These are phyloP conservation scores for Graphium sp. DNA, from an alignment of 2,329 filamentous ascomycete genomes.

Conservation along the genomic window DNA sequence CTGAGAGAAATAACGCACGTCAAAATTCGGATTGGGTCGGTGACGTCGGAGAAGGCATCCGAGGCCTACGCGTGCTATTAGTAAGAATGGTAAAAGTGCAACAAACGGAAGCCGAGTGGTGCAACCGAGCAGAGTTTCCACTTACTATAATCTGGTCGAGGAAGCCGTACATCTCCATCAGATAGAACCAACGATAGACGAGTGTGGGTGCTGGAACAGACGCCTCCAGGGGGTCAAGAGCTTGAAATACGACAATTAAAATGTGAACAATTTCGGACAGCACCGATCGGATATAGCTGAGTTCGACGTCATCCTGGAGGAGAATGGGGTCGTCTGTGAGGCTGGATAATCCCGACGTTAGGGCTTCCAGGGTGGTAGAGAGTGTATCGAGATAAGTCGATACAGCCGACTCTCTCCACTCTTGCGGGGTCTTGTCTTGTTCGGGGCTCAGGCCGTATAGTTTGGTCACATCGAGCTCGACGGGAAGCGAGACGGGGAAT, in stretches of 20 bases:
- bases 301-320: slow-evolving; percentile 32
- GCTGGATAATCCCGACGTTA: slow-evolving; percentile 29
- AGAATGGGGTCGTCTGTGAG: slow-evolving; percentile 30
- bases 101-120: too few relatives aligned
- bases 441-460: slow-evolving; percentile 12
- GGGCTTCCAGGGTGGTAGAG: slow-evolving; percentile 27
- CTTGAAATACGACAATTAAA: slow-evolving; percentile 56
- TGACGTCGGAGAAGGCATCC: too few relatives aligned
- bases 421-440: slow-evolving; percentile 2
- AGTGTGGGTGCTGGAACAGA: slow-evolving; percentile 39
- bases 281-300: slow-evolving; percentile 44
- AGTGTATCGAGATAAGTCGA: slow-evolving; percentile 30
- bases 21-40: slow-evolving; percentile 37
- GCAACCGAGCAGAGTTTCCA: slow-evolving; percentile 5
- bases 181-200: slow-evolving; percentile 56
- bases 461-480: slow-evolving; percentile 12
- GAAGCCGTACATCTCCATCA: slow-evolving; percentile 53
- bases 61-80: too few relatives aligned
- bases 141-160: slow-evolving; percentile 47
- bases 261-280: slow-evolving; percentile 59
- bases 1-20: slow-evolving; percentile 54
- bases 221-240: slow-evolving; percentile 41
- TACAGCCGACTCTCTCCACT: slow-evolving; percentile 5
- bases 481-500: slow-evolving; percentile 15
- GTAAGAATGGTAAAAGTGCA: too few relatives aligned